Conservation (phyloP, 2,329 filamentous ascomycete genomes). For the Mycocentrospora acerina region DNA sequence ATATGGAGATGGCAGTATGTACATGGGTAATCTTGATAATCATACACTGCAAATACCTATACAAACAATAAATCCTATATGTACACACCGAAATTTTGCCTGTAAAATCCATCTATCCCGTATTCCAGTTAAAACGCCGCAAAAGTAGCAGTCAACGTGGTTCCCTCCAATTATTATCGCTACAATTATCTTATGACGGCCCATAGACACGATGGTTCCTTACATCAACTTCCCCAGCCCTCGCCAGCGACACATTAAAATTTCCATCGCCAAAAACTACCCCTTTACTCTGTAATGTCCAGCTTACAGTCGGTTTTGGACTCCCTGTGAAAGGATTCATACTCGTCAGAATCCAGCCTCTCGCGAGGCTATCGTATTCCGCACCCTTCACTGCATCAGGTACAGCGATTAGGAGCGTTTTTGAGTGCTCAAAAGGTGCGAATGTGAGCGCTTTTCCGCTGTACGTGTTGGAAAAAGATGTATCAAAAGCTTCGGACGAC, state of each 20-base stretch:
- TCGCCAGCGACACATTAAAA: slow-evolving; percentile 19
- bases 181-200: neutral
- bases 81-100: too few species aligned
- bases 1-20: too few species aligned
- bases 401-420: slow-evolving; percentile 33
- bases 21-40: too few species aligned
- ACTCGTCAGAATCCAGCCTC: slow-evolving; percentile 44
- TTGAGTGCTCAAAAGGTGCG: slow-evolving; percentile 35
- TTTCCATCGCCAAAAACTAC: slow-evolving; percentile 42
- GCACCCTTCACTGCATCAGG: slow-evolving; percentile 26
- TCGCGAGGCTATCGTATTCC: slow-evolving; percentile 21
- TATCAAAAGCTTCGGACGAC: neutral
- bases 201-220: slow-evolving; percentile 14
- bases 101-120: too few species aligned
- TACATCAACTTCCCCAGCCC: slow-evolving; percentile 9
- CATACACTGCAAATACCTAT: too few species aligned
- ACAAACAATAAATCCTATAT: too few species aligned
- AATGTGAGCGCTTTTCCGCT: slow-evolving; percentile 33
- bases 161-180: too few species aligned
- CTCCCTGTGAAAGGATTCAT: slow-evolving; percentile 27
- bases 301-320: slow-evolving; percentile 29
- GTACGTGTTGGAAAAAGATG: neutral
- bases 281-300: slow-evolving; percentile 45
- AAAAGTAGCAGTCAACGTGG: too few species aligned
- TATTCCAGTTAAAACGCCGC: too few species aligned